Evolutionary conservation across 2,329 filamentous ascomycete species (phyloP).

Genomic region (Fusarium sp.): DNA sequence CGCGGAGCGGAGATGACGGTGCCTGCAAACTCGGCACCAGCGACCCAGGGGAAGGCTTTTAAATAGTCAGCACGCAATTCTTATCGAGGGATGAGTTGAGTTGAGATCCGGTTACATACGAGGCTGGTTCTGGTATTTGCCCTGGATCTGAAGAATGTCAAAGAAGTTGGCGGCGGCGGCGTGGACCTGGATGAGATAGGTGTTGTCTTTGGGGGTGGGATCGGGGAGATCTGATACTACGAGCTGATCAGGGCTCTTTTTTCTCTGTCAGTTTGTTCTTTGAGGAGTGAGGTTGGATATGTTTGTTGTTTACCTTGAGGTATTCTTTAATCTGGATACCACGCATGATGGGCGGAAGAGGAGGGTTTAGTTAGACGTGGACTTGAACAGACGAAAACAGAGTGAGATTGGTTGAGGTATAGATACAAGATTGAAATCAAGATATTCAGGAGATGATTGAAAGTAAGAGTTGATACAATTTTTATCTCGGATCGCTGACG

Average conservation of each 20-base stretch:
- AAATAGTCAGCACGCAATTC: not conserved
- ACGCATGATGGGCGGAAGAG: constrained; percentile 68
- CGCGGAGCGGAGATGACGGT: constrained; percentile 76
- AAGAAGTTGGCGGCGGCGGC: constrained; percentile 96
- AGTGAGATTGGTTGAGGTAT: not conserved
- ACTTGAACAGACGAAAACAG: not conserved
- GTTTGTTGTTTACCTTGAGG: constrained; percentile 68
- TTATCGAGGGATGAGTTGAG: not conserved
- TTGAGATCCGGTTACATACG: constrained; percentile 53
- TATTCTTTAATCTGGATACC: constrained; percentile 81
- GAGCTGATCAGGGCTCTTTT: constrained; percentile 82
- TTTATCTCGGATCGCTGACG: constrained; percentile 18
- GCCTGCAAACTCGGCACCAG: constrained; percentile 89
- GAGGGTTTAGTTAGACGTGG: not conserved
- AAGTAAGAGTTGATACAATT: not conserved
- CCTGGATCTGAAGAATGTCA: constrained; percentile 93
- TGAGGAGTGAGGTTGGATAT: not conserved
- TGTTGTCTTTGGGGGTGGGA: constrained; percentile 74
- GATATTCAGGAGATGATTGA: not conserved
- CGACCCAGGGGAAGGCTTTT: constrained; percentile 82
- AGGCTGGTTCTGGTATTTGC: constrained; percentile 94
- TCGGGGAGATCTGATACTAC: constrained; percentile 79
- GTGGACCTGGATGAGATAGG: constrained; percentile 90
- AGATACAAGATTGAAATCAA: not conserved
- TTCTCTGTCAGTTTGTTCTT: not conserved